Conservation (phyloP, 2,329 filamentous ascomycete genomes). For the Fusarium coffeatum region DNA sequence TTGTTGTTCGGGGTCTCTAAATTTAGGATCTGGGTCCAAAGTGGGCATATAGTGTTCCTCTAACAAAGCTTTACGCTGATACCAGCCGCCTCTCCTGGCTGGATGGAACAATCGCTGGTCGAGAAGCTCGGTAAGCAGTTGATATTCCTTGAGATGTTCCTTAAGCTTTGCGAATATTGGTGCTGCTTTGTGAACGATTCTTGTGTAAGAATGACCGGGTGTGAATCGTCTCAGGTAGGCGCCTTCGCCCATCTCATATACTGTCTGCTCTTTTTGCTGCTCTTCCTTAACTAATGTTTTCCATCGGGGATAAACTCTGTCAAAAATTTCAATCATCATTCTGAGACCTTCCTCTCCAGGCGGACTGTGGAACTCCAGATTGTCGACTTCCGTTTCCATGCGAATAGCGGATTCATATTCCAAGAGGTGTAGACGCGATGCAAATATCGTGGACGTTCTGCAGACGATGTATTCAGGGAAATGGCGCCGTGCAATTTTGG, state of each 20-base stretch:
- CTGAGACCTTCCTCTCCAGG: conserved; percentile 73
- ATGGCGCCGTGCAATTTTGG: conserved; percentile 86
- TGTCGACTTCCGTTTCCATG: conserved; percentile 84
- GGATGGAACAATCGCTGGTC: conserved; percentile 86
- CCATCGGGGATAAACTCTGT: conserved; percentile 86
- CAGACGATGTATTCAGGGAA: conserved; percentile 93
- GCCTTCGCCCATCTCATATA: conserved; percentile 86
- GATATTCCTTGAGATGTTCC: conserved; percentile 80
- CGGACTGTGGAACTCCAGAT: conserved; percentile 82
- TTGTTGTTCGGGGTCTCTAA: conserved; percentile 60
- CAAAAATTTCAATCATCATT: conserved; percentile 76
- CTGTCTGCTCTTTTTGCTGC: conserved; percentile 77
- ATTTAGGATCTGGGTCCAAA: conserved; percentile 59
- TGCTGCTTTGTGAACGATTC: conserved; percentile 89
- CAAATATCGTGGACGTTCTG: conserved; percentile 88
- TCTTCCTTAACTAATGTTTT: conserved; percentile 77
- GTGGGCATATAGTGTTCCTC: conserved; percentile 95
- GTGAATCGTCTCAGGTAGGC: conserved; percentile 91
- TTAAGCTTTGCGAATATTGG: conserved; percentile 85
- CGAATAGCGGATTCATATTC: conserved; percentile 91
- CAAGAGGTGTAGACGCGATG: conserved; percentile 77
- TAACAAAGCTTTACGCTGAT: conserved; percentile 91
- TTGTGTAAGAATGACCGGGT: conserved; percentile 91
- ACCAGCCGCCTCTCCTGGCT: conserved; percentile 89
- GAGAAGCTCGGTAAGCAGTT: conserved; percentile 79